Evolutionary conservation across 2,329 filamentous ascomycete species (phyloP), one percentile per base, ranked within the genome.

Genomic region (Talaromyces verruculosus): DNA sequence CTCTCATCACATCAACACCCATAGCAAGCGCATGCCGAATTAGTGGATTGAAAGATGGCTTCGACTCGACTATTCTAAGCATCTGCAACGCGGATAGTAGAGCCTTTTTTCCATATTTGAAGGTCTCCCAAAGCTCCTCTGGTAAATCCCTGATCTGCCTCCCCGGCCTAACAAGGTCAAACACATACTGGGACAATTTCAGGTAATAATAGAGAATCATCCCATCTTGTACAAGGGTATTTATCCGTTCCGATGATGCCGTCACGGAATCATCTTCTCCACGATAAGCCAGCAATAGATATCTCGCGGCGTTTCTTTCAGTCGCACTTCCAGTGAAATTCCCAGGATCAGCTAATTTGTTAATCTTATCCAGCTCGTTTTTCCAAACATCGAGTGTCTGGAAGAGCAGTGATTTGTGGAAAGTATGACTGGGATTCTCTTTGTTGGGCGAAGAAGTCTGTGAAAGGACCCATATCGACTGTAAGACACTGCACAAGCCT

Each of bases 191-290:
- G 5, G 28, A 33, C 35, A 65, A 33, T 28, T 55, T 65, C 58
- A 65, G 17, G 53, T 61, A 61, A 61, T 65, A 61, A 28, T 65
- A 61, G 4, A 65, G 64, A n/a, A 61, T 19, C 28, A 61, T 61
- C 35, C 22, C 58, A 28, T 65, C 64, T 35, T 65, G 64, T 8
- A 61, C n/a, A 2, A 65, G 47, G 11, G 47, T 30, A 19, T 11
- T 47, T 25, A 65, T 61, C 1, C 47, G 47, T 28, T 61, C 45
- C 19, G 61, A 13, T 57, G 64, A 53, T 15, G 57, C 64, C 37
- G 35, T 25, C 3, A 37, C 37, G 8, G 45, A 65, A 13, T 61
- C 47, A 35, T 65, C 47, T 53, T 45, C 47, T 30, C 64, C 64
- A 47, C 58, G 64, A 47, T 65, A 65, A 45, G 47, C 57, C 22